Evolutionary conservation across 305 asterid genomes (phyloP).

Genomic region (Salvia sclarea): DNA sequence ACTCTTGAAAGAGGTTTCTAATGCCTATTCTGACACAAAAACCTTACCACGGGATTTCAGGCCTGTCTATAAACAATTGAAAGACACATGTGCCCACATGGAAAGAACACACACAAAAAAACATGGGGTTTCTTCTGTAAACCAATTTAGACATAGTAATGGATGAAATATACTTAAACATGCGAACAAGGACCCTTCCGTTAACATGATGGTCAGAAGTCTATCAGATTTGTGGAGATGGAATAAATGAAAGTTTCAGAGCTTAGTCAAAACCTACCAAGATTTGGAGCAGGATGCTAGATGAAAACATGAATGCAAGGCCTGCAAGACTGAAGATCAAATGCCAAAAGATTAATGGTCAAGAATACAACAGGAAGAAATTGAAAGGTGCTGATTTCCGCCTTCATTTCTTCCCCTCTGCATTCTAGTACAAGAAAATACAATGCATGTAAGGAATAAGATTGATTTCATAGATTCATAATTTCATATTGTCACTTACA

Average conservation of each 20-base stretch:
- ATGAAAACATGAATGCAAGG: constrained; percentile 95
- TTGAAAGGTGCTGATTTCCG: constrained; percentile 4
- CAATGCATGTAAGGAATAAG: constrained; percentile 21
- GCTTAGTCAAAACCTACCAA: constrained; percentile 56
- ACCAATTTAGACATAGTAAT: background rate
- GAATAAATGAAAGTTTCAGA: background rate
- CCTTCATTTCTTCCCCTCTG: constrained; percentile 18
- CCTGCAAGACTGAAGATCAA: constrained; percentile 82
- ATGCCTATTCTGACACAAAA: constrained; percentile 12
- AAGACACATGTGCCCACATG: background rate
- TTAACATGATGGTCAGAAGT: constrained; percentile 7
- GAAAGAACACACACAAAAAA: background rate
- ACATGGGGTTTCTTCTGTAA: background rate
- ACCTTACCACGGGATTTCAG: constrained; percentile 5
- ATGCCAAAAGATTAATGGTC: constrained; percentile 30
- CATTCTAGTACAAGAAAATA: constrained; percentile 14
- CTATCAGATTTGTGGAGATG: constrained; percentile 5
- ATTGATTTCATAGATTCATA: constrained; percentile 26
- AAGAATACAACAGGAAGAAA: constrained; percentile 20
- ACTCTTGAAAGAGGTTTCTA: background rate
- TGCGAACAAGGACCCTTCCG: constrained; percentile 17
- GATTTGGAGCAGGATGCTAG: constrained; percentile 90
- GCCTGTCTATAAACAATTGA: background rate
- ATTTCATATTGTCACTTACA: constrained; percentile 56
- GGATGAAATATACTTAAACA: constrained; percentile 7